These are phyloP conservation scores for Mycena indigotica DNA, from an alignment of 768 basidiomycete species.

Conservation along the genomic window DNA sequence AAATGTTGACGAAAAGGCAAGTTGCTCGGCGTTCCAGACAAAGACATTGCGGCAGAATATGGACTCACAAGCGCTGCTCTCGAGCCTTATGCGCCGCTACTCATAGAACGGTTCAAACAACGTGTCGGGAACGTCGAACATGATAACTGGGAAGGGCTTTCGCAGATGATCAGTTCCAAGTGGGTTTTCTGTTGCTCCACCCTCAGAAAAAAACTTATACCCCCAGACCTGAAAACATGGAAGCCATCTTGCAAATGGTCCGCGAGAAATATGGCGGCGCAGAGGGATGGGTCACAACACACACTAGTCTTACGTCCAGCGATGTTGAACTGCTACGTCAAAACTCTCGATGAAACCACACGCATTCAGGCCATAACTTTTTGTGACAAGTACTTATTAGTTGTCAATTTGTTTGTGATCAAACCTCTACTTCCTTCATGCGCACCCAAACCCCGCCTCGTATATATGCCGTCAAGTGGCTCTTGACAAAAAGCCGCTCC, in stretches of 20 bases:
- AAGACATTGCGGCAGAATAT: constrained; percentile 44
- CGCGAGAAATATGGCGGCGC: constrained; percentile 39
- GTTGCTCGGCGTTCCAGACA: constrained; percentile 43
- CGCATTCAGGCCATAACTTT: no score
- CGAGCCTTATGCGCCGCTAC: constrained; percentile 32
- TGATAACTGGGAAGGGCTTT: constrained; percentile 38
- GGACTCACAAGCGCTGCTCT: constrained; percentile 41
- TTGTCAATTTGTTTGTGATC: no score
- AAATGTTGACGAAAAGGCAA: constrained; percentile 14
- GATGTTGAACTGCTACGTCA: constrained; percentile 27
- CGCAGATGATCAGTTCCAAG: constrained; percentile 40
- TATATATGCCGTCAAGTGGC: neutral
- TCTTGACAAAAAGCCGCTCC: neutral
- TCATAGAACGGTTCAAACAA: constrained; percentile 35
- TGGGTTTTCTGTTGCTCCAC: no score
- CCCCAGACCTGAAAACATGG: constrained; percentile 40
- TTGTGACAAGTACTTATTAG: no score
- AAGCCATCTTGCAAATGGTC: constrained; percentile 33
- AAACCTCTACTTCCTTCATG: neutral
- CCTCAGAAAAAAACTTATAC: no score
- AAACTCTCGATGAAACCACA: no score
- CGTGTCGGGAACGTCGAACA: constrained; percentile 30
- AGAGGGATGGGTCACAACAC: constrained; percentile 35
- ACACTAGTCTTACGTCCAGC: constrained; percentile 32
- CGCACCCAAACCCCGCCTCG: neutral